Evolutionary conservation across 2,329 filamentous ascomycete species (phyloP).

Genomic region (Didymella segeticola): DNA sequence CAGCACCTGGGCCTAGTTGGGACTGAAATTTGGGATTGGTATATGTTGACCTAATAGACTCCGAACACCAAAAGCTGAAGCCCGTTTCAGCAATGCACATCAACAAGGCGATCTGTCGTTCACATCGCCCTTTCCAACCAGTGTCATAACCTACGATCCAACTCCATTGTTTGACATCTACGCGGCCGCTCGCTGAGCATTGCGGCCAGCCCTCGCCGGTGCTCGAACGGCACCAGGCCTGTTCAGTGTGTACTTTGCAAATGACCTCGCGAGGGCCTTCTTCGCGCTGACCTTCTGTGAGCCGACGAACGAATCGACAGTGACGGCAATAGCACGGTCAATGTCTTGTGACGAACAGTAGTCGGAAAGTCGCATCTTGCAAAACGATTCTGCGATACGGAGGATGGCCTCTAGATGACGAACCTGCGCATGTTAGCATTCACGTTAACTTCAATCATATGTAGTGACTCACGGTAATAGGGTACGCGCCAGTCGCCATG

Average conservation of each 20-base stretch:
- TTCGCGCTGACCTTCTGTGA: slow-evolving; percentile 98
- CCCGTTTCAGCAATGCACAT: background rate
- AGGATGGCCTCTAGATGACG: slow-evolving; percentile 98
- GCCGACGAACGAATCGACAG: slow-evolving; percentile 93
- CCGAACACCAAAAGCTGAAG: background rate
- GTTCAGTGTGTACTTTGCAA: slow-evolving; percentile 82
- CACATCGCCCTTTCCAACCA: background rate
- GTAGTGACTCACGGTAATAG: slow-evolving; percentile 79
- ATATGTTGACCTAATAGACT: background rate
- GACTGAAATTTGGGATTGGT: background rate
- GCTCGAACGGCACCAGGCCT: slow-evolving; percentile 52
- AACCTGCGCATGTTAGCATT: slow-evolving; percentile 64
- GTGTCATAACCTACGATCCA: background rate
- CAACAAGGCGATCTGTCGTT: background rate
- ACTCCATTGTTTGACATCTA: background rate
- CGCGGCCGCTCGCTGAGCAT: slow-evolving; percentile 39
- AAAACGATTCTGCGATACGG: slow-evolving; percentile 91
- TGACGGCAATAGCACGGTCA: slow-evolving; percentile 95
- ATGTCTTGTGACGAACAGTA: slow-evolving; percentile 92
- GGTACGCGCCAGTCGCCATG: slow-evolving; percentile 92
- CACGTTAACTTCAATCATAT: background rate
- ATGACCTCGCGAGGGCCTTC: slow-evolving; percentile 90
- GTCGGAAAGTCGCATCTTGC: slow-evolving; percentile 96
- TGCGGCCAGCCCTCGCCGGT: slow-evolving; percentile 33
- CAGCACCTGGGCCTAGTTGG: background rate